Evolutionary conservation across 495 filamentous ascomycete species (phyloP), one percentile per base, ranked within the genome.

Genomic region (Lophiostoma macrostomum): DNA sequence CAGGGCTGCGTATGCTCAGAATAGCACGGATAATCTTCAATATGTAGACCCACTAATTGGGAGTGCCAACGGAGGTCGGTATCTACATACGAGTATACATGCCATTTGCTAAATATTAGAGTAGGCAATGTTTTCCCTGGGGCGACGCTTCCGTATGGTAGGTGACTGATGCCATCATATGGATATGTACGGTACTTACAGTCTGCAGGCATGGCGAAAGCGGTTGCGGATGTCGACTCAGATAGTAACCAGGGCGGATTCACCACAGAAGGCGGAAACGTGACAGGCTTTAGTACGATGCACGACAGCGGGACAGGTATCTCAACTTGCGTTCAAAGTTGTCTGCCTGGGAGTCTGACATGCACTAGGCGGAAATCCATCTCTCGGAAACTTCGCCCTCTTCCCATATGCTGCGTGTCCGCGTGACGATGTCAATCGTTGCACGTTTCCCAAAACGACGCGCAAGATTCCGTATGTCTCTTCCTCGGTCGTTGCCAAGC

Each of bases 121-220:
- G 13, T 25, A 63, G 83, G 83, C 25, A 84, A 88, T 75, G 83
- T 88, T 16, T 90, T 90, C 47, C 71, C 86, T 1, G 86, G 86
- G 1, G 86, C 86, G 4, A 85, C 83, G 1, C 61, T 89, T 24
- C 85, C 86, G 1, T 90, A 84, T 64, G 57, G 56, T 59, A 42
- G 19, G 49, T 12, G n/a, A 1, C 11, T 1, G 35, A 8, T 8
- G 23, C n/a, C 4, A 16, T 28, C 19, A 13, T 27, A n/a, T 49
- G 1, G 5, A 2, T 8, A 24, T 22, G 14, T 4, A 8, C 6
- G 13, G 4, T 23, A 34, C 46, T 57, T n/a, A 59, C 13, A 13
- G 0, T 14, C 19, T 19, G 2, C 41, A 59, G 83, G 77, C 44
- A 86, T 90, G 80, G 85, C 83, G 32, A 89, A 89, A 66, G 84